Evolutionary conservation across 192 early-diverging fungal species (phyloP), one percentile per base, ranked within the genome.

Genomic region (Diversispora eburnea): DNA sequence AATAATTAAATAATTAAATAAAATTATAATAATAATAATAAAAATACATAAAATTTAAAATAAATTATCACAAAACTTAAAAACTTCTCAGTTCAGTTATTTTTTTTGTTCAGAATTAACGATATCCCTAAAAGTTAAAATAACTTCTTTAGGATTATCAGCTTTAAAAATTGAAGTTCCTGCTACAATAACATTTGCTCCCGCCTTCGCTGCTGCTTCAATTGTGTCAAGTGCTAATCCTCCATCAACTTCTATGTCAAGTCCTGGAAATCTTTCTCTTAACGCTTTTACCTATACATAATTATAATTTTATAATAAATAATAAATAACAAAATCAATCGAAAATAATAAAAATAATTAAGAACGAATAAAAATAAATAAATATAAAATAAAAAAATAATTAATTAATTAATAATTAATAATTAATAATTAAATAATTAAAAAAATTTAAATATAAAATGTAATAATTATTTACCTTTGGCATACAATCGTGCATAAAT

Each of bases 121-220:
- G 42, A 79, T 85, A 15, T 82, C 76, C 45, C 84, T 81, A 61
- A 93, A 84, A 0, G 70, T 76, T 54, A 76, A 75, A 67, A 98
- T 98, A 10, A 91, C 90, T 10, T 88, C 88, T 5, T 79, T 77
- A 7, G 94, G 95, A 25, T 86, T 79, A 46, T 80, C 49, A 3
- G 92, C 88, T 75, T 90, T 91, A 83, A 97, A 99, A 12, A 99
- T 89, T 0, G 88, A 88, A 1, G 94, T 96, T 12, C 95, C 97
- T 41, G 94, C 92, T 66, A 99, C 97, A 84, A 99, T 99, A 8
- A 99, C 95, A 79, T 99, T 99, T 13, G 97, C 97, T 20, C 95
- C 97, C 39, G 93, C 94, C 64, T 90, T 80, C 19, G 94, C 90
- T 19, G 92, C 91, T n/a, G 80, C 77, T 54, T 95, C 92, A 77